Evolutionary conservation across 148 eudicot species (phyloP).

Genomic region (Mesembryanthemum crystallinum): DNA sequence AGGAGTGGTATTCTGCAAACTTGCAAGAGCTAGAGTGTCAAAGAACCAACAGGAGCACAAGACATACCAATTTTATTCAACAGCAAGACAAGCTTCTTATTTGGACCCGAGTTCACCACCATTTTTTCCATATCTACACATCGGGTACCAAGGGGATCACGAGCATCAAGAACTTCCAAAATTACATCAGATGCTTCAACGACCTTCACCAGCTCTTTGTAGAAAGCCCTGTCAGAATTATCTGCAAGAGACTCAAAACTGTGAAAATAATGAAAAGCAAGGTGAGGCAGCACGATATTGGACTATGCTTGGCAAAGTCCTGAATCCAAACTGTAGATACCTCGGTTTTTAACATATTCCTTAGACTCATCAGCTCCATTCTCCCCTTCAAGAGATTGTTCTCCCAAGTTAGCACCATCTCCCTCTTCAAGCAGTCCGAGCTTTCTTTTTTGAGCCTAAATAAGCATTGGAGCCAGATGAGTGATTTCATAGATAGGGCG

Average conservation of each 20-base stretch:
- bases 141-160: constrained; percentile 94
- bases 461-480: not conserved
- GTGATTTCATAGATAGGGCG: not conserved
- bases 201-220: constrained; percentile 94
- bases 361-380: constrained; percentile 26
- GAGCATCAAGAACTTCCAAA: constrained; percentile 95
- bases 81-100: constrained; percentile 84
- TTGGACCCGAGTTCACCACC: constrained; percentile 73
- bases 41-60: not conserved
- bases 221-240: constrained; percentile 77
- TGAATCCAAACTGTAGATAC: constrained; percentile 30
- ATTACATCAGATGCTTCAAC: constrained; percentile 94
- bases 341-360: constrained; percentile 40
- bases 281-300: not conserved
- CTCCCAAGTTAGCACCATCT: constrained; percentile 36
- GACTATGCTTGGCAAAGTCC: not conserved
- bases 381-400: constrained; percentile 34
- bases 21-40: not conserved
- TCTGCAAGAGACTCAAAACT: constrained; percentile 38
- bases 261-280: constrained; percentile 7
- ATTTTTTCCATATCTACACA: constrained; percentile 87
- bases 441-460: constrained; percentile 79
- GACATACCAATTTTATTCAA: constrained; percentile 85
- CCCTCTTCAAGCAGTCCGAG: constrained; percentile 63
- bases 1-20: not conserved